Conservation (phyloP, 1,284 basidiomycete species). For the Cryptococcus sp. region DNA sequence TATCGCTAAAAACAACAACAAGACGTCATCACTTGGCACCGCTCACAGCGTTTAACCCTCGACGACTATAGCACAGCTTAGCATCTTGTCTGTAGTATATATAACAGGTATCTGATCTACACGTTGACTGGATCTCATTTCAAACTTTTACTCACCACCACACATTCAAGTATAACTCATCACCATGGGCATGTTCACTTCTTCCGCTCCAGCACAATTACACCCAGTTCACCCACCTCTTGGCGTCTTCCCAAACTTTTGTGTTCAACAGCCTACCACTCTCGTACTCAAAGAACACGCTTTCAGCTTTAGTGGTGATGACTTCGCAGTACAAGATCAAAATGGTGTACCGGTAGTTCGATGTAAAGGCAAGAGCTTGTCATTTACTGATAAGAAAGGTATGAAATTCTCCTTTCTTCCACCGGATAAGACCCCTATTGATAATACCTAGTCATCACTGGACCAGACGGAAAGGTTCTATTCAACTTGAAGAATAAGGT, state of each 20-base stretch:
- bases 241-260: constrained; percentile 30
- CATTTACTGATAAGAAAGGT: constrained; percentile 42
- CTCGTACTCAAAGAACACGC: constrained; percentile 42
- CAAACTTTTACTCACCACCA: too few relatives aligned
- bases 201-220: constrained; percentile 19
- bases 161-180: too few relatives aligned
- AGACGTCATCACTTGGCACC: too few relatives aligned
- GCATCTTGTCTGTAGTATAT: too few relatives aligned
- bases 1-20: too few relatives aligned
- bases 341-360: constrained; percentile 30
- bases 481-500: constrained; percentile 38
- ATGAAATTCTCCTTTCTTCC: background rate
- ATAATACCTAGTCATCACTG: constrained; percentile 32
- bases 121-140: too few relatives aligned
- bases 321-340: constrained; percentile 39
- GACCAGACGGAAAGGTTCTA: constrained; percentile 29
- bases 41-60: too few relatives aligned
- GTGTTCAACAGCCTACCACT: constrained; percentile 27
- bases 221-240: constrained; percentile 37
- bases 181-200: constrained; percentile 31
- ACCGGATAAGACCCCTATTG: background rate
- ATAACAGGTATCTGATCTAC: too few relatives aligned
- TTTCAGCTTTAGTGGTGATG: constrained; percentile 40
- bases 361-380: constrained; percentile 34
- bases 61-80: too few relatives aligned